These are phyloP conservation scores for Saccharomycopsis malanga DNA, from an alignment of 805 yeast species.

Conservation along the genomic window DNA sequence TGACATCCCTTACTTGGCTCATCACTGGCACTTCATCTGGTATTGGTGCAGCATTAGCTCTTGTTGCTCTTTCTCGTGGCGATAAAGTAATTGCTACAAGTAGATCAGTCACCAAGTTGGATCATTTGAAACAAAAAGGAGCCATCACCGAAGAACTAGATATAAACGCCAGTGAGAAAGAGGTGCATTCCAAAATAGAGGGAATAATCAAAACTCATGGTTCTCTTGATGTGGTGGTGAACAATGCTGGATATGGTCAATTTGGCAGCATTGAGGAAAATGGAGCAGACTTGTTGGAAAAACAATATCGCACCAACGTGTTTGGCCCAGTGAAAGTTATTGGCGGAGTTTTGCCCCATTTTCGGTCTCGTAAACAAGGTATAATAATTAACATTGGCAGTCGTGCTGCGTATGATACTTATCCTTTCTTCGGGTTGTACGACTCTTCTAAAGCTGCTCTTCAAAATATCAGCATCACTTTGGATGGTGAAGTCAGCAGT, in stretches of 20 bases:
- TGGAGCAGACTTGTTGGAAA: neutral
- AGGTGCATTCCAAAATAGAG: neutral
- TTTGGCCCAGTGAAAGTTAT: slow-evolving; percentile 7
- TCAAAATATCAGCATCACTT: neutral
- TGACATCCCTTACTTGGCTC: too few species aligned
- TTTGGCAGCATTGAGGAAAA: slow-evolving; percentile 8
- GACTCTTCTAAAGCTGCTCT: neutral
- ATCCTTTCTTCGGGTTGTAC: neutral
- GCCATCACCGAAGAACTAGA: slow-evolving; percentile 2
- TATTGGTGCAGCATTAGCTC: neutral
- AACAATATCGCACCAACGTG: slow-evolving; percentile 9
- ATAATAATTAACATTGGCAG: slow-evolving; percentile 1
- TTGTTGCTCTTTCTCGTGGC: slow-evolving; percentile 9
- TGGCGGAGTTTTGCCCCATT: slow-evolving; percentile 1
- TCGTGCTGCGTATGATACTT: neutral
- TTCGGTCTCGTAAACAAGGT: slow-evolving; percentile 3
- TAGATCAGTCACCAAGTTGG: neutral
- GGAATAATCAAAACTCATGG: slow-evolving; percentile 1
- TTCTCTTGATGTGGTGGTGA: slow-evolving; percentile 10
- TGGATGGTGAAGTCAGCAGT: neutral
- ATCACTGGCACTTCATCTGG: slow-evolving; percentile 3
- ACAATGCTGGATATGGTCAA: slow-evolving; percentile 12
- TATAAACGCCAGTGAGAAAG: slow-evolving; percentile 1
- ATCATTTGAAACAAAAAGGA: neutral
- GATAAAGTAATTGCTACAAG: slow-evolving; percentile 2